Evolutionary conservation across 2,329 filamentous ascomycete genomes (phyloP), one percentile per base, ranked within the genome.

Genomic region (Cladosporium velox): DNA sequence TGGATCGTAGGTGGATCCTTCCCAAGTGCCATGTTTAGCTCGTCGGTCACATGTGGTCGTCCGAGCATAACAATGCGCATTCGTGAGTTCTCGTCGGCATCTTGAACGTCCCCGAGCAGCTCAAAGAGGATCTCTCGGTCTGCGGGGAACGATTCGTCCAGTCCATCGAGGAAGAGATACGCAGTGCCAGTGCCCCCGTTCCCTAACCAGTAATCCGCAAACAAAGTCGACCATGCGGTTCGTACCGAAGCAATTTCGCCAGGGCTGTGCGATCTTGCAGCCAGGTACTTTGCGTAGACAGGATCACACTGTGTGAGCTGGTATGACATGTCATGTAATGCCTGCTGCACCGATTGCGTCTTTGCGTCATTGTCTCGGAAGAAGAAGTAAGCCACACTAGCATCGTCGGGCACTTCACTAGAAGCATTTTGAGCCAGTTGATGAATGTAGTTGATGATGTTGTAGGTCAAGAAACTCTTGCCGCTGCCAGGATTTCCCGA

Each of bases 311-410:
- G 78, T 65, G 79, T 80, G 35, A 84, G 75, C 66, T 84, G 82
- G 66, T 80, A 83, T 0, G 82, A 81, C 12, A 84, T 69, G 41
- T 83, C 81, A 0, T 80, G 76, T 5, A 84, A 74, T 0, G 81
- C 81, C 63, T 82, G 80, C 11, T 80, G 75, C 8, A 83, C 76
- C 4, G 80, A 82, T 51, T 81, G 73, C 0, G 81, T 82, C 41
- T 82, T 77, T 0, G 81, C 80, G 63, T 82, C 80, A 66, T 82
- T 81, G 61, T 82, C 79, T 30, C 81, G 79, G 71, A 84, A 83
- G 71, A 82, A 84, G 64, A 83, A 83, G 71, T 83, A 84, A 0
- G 75, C 82, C n/a, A 79, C 70, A 12, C 77, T 78, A 0, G 73
- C 34, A 26, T 59, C 64, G 12, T 63, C 66, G 1, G 70, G 68